phyloP scores from a whole-genome alignment of 1,284 basidiomycete genomes.

The Tausonia pullulans region DNA sequence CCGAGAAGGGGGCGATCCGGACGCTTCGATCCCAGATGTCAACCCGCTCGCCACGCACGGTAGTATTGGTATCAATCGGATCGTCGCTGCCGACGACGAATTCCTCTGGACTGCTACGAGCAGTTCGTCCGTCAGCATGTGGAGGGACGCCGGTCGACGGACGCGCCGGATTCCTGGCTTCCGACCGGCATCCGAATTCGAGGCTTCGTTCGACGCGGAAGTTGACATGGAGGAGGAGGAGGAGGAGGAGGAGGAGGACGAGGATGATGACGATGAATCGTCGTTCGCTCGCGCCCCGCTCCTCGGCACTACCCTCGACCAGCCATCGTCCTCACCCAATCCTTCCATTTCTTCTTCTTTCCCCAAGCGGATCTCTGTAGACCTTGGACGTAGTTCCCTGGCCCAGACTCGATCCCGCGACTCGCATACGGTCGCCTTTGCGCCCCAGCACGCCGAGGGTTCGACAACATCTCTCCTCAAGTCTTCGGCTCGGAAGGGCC shows the following conservation, averaged over 20 bases:
- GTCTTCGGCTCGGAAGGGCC: conserved; percentile 13
- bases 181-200: conserved; percentile 16
- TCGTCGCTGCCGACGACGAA: conserved; percentile 72
- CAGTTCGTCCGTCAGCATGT: conserved; percentile 65
- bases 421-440: conserved; percentile 28
- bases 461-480: background rate
- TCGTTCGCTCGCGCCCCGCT: background rate
- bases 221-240: conserved; percentile 8
- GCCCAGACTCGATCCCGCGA: conserved; percentile 24
- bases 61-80: conserved; percentile 66
- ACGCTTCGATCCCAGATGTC: background rate
- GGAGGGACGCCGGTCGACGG: conserved; percentile 48
- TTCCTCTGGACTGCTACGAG: conserved; percentile 86
- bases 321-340: background rate
- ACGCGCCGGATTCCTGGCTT: conserved; percentile 18
- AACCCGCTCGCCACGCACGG: conserved; percentile 30
- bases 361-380: conserved; percentile 21
- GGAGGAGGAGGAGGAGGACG: conserved; percentile 20
- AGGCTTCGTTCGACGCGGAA: background rate
- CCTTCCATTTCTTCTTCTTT: background rate
- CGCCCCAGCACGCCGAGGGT: conserved; percentile 19
- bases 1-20: conserved; percentile 17
- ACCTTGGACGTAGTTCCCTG: conserved; percentile 18
- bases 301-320: background rate
- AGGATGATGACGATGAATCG: conserved; percentile 1